Evolutionary conservation across 768 basidiomycete genomes (phyloP), one percentile per base, ranked within the genome.

Genomic region (Trametes meyenii): DNA sequence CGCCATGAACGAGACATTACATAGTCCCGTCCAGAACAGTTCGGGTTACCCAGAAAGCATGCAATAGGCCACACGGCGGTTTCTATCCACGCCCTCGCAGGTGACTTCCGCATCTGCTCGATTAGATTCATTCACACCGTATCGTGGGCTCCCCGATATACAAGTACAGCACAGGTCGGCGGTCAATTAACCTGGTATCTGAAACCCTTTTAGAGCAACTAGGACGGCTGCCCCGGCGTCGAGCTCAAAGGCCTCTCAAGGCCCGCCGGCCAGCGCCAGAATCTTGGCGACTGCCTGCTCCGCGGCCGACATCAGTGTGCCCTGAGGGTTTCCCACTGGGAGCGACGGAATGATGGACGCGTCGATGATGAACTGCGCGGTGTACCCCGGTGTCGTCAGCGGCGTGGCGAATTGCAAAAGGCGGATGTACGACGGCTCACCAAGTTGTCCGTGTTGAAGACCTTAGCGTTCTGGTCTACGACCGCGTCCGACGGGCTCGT

Each of bases 301-400:
- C 2, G 84, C 83, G 45, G 77, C 78, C 0, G 82, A 78, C 83
- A 86, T 84, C 60, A 86, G 71, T 52, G 74, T 69, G 16, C 81
- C 84, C 56, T 83, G 83, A 2, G 85, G 85, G 67, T 86, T 86
- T 35, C 84, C 83, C 63, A 79, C 79, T 4, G 85, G 84, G 67
- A 86, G 72, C 13, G 79, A 77, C 14, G 84, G 83, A 50, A 84
- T 76, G 57, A 80, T 79, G 14, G 76, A 76, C 0, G 78, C 84
- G 67, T 86, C 85, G 45, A 84, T 77, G 57, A 86, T 71, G 70
- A 85, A 85, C 62, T 86, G 71, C 63, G 79, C 17, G 23, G 50
- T n/a, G n/a, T 38, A 29, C 48, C 19, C 17, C 23, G 10, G 4
- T 35, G 17, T 42, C 43, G 46, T 43, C 45, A 58, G 61, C 76